These are phyloP conservation scores for Tilletia setariae DNA, from an alignment of 1,284 basidiomycete genomes.

Conservation along the genomic window DNA sequence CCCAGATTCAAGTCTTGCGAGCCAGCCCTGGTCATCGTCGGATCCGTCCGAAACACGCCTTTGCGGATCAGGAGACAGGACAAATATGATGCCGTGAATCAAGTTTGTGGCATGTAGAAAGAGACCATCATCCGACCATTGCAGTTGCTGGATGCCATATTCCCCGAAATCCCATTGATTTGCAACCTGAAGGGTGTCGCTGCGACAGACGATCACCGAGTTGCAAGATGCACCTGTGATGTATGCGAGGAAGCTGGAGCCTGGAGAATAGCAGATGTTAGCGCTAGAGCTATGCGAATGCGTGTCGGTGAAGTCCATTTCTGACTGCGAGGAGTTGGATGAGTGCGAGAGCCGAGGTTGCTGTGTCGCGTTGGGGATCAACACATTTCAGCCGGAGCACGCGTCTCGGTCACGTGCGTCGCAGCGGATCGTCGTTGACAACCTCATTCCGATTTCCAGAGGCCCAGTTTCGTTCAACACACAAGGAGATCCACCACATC, in stretches of 20 bases:
- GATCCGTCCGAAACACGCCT: background rate
- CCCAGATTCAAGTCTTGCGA: constrained; percentile 38
- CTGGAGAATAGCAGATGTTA: constrained; percentile 44
- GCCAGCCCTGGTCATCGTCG: constrained; percentile 32
- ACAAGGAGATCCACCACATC: no score
- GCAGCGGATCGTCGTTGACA: no score
- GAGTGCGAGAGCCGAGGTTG: background rate
- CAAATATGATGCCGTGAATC: constrained; percentile 35
- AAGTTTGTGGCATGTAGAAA: constrained; percentile 33
- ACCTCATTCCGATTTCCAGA: no score
- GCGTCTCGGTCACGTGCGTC: no score
- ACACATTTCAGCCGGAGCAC: no score
- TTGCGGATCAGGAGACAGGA: constrained; percentile 41
- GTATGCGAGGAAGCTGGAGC: constrained; percentile 46
- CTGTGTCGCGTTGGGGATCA: background rate
- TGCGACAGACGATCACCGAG: constrained; percentile 35
- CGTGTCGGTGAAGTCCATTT: constrained; percentile 46
- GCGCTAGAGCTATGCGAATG: constrained; percentile 37
- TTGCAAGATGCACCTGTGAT: constrained; percentile 28
- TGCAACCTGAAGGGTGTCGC: constrained; percentile 43
- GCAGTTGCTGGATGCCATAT: constrained; percentile 26
- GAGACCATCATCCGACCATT: constrained; percentile 44
- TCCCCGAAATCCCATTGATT: constrained; percentile 39
- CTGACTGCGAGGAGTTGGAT: background rate
- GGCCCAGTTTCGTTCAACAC: no score